These are phyloP conservation scores for Secale cereale DNA, from an alignment of 176 grass and related monocot species.

Conservation along the genomic window DNA sequence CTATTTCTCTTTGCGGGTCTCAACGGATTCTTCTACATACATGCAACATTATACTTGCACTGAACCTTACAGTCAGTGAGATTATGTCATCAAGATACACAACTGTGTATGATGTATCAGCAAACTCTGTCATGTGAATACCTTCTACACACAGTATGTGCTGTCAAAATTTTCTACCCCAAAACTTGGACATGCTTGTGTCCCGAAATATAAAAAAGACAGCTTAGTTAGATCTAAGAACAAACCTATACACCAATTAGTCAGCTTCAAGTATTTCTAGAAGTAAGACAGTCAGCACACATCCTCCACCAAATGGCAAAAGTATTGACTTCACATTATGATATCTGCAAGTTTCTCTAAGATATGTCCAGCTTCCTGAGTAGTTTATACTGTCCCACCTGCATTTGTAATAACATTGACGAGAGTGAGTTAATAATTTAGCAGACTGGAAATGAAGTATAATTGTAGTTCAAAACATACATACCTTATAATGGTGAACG, in stretches of 20 bases:
- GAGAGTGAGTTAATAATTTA: background rate
- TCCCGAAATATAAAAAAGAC: conserved; percentile 10
- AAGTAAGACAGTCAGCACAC: background rate
- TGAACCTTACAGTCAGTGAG: background rate
- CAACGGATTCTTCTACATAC: background rate
- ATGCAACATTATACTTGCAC: conserved; percentile 11
- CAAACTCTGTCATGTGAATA: conserved; percentile 6
- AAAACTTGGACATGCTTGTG: conserved; percentile 21
- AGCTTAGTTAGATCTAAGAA: background rate
- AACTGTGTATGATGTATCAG: background rate
- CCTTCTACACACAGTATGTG: conserved; percentile 24
- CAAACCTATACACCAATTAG: background rate
- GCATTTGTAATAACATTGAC: background rate
- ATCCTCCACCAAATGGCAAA: background rate
- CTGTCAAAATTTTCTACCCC: conserved; percentile 18
- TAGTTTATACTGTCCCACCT: conserved; percentile 7
- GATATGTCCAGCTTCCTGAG: conserved; percentile 1
- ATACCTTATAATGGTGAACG: conserved; percentile 14
- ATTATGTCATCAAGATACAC: background rate
- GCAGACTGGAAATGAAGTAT: background rate
- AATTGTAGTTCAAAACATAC: background rate
- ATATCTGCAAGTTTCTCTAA: background rate
- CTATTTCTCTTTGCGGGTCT: background rate
- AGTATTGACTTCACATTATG: background rate
- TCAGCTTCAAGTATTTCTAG: background rate